Evolutionary conservation across 352 stramenopile species (phyloP).

Genomic region (Thalassiosira allenii): DNA sequence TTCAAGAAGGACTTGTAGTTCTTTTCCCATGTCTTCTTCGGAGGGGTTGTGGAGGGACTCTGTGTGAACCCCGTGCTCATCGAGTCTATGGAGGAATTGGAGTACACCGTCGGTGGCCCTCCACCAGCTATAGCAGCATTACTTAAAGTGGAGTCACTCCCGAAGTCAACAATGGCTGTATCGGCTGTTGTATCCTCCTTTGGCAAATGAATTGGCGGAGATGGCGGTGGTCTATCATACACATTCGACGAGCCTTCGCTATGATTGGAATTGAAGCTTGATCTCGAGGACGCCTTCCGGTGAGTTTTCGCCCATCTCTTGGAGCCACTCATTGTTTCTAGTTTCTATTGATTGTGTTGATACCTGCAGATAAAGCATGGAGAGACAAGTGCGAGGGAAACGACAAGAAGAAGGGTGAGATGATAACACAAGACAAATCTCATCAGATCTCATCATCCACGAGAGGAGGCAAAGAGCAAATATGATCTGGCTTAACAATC

Average conservation of each 20-base stretch:
- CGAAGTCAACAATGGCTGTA: constrained; percentile 42
- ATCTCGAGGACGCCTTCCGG: constrained; percentile 41
- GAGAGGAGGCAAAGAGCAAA: too few species aligned
- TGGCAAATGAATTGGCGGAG: constrained; percentile 23
- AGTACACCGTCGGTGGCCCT: constrained; percentile 14
- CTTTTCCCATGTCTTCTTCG: constrained; percentile 69
- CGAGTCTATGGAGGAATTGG: constrained; percentile 59
- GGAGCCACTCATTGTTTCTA: constrained; percentile 45
- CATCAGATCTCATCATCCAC: too few species aligned
- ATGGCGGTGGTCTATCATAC: constrained; percentile 16
- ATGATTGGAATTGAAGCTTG: constrained; percentile 27
- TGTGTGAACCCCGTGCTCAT: constrained; percentile 36
- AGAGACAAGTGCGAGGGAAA: not conserved
- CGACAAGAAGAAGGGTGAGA: too few species aligned
- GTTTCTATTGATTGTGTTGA: too few species aligned
- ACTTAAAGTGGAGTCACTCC: constrained; percentile 37
- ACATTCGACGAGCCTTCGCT: constrained; percentile 17
- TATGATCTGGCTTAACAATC: too few species aligned
- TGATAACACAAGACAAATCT: too few species aligned
- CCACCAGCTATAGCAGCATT: not conserved
- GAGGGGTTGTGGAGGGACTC: constrained; percentile 65
- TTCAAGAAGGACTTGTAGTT: constrained; percentile 71
- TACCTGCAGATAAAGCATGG: not conserved
- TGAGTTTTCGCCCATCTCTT: constrained; percentile 59
- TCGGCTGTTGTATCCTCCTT: constrained; percentile 8